Evolutionary conservation across 495 filamentous ascomycete species (phyloP), one percentile per base, ranked within the genome.

Genomic region (Thermochaetoides thermophila): DNA sequence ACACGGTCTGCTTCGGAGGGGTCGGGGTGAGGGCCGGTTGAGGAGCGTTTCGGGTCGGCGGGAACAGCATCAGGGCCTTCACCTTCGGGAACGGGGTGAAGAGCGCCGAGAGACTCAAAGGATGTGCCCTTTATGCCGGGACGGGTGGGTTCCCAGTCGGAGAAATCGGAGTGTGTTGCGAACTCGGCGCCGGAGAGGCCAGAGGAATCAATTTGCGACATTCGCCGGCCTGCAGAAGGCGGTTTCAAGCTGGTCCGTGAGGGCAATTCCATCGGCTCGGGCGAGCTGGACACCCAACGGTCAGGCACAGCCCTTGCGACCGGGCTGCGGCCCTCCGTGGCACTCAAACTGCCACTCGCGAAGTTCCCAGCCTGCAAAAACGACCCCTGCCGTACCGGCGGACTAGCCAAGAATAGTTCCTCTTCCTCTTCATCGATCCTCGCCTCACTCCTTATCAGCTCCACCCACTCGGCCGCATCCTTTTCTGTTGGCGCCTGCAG

Each of bases 131-230:
- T n/a, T n/a, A n/a, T n/a, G n/a, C n/a, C n/a, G n/a, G n/a, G n/a
- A n/a, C 63, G 57, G 16, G 49, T 49, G 1, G 46, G 40, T n/a
- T 71, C 72, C 2, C 65, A 67, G 48, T 95, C 89, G 3, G 84
- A 93, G 44, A 92, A 73, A 46, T 94, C 89, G 13, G 89, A 97
- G 53, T 78, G 81, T 3, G 82, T 89, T 3, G 81, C 82, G 17
- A 84, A 56, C 16, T 95, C 89, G 37, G 86, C 80, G 9, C 80
- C 87, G 8, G 87, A 67, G 17, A 67, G 43, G 2, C 63, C 63
- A 0, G 61, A 94, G 44, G 85, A 91, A 14, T 92, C 84, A 18
- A 81, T 52, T 42, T 59, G 69, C 42, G 53, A 71, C 50, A 40
- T 59, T 55, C 50, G 67, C 37, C 65, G 42, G 56, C 51, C 39